Evolutionary conservation across 495 filamentous ascomycete genomes (phyloP).

Genomic region (Penicillium robsamsonii): DNA sequence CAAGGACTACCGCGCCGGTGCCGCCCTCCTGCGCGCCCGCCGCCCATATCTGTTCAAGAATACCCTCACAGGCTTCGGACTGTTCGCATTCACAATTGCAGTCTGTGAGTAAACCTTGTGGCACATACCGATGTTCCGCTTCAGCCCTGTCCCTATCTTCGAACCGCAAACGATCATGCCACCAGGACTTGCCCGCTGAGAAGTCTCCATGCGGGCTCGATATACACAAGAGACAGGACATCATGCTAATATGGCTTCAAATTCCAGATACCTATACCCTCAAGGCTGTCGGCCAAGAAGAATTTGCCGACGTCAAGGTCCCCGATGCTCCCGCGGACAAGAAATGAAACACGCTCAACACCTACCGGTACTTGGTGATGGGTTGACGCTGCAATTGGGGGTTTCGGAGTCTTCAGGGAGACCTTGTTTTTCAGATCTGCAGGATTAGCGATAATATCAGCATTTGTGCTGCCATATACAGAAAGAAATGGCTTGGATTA

Average conservation of each 20-base stretch:
- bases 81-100: slow-evolving; percentile 67
- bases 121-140: background rate
- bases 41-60: slow-evolving; percentile 92
- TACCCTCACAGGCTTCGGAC: slow-evolving; percentile 64
- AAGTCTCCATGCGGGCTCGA: background rate
- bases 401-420: slow-evolving; percentile 29
- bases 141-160: background rate
- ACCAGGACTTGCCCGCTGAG: background rate
- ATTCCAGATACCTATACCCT: slow-evolving; percentile 81
- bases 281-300: slow-evolving; percentile 85
- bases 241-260: background rate
- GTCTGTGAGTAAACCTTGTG: slow-evolving; percentile 67
- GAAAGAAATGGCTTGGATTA: slow-evolving; percentile 16
- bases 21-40: slow-evolving; percentile 84
- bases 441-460: slow-evolving; percentile 19
- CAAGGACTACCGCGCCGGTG: slow-evolving; percentile 70
- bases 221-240: background rate
- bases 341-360: slow-evolving; percentile 14
- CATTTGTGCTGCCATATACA: slow-evolving; percentile 22
- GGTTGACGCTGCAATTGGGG: slow-evolving; percentile 11
- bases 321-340: slow-evolving; percentile 63
- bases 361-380: background rate
- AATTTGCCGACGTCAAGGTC: slow-evolving; percentile 93
- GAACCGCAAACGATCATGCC: slow-evolving; percentile 6
- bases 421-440: slow-evolving; percentile 19